These are phyloP conservation scores for Chaetomium sp. DNA, from an alignment of 2,329 filamentous ascomycete genomes.

Conservation along the genomic window DNA sequence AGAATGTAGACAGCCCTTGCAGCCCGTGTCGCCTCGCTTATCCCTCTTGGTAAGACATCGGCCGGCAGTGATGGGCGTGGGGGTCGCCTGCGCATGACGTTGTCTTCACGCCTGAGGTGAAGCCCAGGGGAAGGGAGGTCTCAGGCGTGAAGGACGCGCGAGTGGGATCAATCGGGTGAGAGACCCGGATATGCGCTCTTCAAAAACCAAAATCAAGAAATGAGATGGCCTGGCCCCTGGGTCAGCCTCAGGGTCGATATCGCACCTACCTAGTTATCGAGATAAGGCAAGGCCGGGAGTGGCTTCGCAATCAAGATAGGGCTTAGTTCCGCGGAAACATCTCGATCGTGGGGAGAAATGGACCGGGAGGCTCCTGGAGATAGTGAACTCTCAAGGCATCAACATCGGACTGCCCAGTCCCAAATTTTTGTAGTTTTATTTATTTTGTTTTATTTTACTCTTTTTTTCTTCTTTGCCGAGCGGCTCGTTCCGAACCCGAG, in stretches of 20 bases:
- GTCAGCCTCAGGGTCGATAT: not conserved
- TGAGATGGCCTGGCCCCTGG: not conserved
- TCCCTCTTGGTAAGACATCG: not conserved
- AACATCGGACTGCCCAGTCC: no score
- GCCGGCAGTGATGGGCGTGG: not conserved
- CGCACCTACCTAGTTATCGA: no score
- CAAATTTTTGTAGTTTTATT: no score
- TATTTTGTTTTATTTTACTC: no score
- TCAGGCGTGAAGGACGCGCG: no score
- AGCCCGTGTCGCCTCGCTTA: no score
- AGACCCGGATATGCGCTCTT: not conserved
- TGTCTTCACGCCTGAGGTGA: not conserved
- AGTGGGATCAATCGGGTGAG: not conserved
- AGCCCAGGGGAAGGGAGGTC: not conserved
- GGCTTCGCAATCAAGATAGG: not conserved
- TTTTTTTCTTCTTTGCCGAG: no score
- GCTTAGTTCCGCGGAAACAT: constrained; percentile 4
- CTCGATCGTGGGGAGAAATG: not conserved
- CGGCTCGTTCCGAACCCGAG: no score
- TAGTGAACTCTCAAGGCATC: no score
- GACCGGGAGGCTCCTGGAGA: no score
- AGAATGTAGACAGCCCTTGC: not conserved
- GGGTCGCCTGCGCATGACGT: not conserved
- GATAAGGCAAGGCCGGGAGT: constrained; percentile 3
- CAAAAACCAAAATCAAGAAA: not conserved